Evolutionary conservation across 2,329 filamentous ascomycete genomes (phyloP).

Genomic region (Penicillium sp.): DNA sequence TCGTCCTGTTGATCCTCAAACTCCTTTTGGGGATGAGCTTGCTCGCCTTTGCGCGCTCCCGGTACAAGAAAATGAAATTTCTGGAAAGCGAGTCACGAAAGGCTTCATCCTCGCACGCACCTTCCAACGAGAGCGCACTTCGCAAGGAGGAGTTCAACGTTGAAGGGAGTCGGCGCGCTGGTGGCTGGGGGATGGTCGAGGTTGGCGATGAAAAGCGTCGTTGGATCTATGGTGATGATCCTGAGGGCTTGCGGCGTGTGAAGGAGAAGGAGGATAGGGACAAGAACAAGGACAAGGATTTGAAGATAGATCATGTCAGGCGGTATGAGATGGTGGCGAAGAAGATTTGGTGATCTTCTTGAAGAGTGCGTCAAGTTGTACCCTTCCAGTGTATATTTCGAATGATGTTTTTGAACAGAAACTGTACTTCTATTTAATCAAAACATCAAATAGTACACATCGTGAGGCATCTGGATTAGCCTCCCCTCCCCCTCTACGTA

Average conservation of each 20-base stretch:
- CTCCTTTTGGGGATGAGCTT: conserved; percentile 86
- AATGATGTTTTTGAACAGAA: not conserved
- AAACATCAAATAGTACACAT: not conserved
- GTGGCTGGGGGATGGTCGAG: conserved; percentile 83
- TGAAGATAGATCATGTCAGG: conserved; percentile 66
- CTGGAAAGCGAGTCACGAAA: conserved; percentile 51
- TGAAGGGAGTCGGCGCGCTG: conserved; percentile 72
- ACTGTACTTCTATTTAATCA: not conserved
- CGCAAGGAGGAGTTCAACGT: conserved; percentile 56
- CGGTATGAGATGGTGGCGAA: conserved; percentile 96
- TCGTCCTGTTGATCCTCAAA: conserved; percentile 81
- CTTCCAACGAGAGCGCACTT: conserved; percentile 18
- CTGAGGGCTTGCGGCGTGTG: conserved; percentile 65
- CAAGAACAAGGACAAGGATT: conserved; percentile 55
- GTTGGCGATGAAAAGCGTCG: conserved; percentile 82
- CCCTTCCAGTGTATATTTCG: not conserved
- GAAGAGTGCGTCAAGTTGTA: not conserved
- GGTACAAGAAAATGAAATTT: conserved; percentile 79
- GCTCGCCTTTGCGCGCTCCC: conserved; percentile 73
- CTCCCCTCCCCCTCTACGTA: too few species aligned
- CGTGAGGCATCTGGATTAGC: not conserved
- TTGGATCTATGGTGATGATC: conserved; percentile 85
- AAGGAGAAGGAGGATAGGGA: conserved; percentile 65
- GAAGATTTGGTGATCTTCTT: conserved; percentile 77
- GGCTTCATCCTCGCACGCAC: conserved; percentile 5